A percentile compares a stretch with the other conserved stretches of the same genome.
Evolutionary conservation across 257 asterid genomes (phyloP).

Genomic region (Nicotiana noctiflora): DNA sequence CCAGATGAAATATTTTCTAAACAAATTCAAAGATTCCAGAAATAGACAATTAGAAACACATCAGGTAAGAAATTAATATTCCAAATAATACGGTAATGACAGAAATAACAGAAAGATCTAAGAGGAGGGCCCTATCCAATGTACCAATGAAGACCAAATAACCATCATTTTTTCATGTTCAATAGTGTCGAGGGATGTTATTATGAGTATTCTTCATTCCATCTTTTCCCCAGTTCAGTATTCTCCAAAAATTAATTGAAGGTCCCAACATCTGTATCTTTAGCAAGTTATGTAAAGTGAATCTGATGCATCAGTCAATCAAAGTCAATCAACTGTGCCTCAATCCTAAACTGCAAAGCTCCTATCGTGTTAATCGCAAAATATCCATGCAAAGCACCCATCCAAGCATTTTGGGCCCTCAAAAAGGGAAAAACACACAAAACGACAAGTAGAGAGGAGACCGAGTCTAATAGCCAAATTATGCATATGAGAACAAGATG

Average conservation of each 20-base stretch:
- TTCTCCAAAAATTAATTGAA: neutral
- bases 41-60: neutral
- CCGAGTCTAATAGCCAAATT: neutral
- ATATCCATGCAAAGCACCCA: neutral
- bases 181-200: neutral
- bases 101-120: neutral
- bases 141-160: neutral
- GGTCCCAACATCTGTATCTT: neutral
- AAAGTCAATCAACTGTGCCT: neutral
- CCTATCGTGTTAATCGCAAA: neutral
- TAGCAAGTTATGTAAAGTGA: neutral
- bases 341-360: neutral
- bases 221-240: neutral
- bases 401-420: neutral
- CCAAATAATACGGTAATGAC: neutral
- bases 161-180: neutral
- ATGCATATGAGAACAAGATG: neutral
- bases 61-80: neutral
- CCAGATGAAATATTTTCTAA: neutral
- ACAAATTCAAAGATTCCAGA: slow-evolving; percentile 10
- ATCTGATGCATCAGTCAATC: neutral
- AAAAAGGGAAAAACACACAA: neutral
- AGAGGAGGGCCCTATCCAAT: neutral
- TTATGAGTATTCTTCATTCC: neutral
- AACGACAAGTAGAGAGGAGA: neutral